Evolutionary conservation across 73 alveolate species (phyloP).

Genomic region (Urostyla sp.): DNA sequence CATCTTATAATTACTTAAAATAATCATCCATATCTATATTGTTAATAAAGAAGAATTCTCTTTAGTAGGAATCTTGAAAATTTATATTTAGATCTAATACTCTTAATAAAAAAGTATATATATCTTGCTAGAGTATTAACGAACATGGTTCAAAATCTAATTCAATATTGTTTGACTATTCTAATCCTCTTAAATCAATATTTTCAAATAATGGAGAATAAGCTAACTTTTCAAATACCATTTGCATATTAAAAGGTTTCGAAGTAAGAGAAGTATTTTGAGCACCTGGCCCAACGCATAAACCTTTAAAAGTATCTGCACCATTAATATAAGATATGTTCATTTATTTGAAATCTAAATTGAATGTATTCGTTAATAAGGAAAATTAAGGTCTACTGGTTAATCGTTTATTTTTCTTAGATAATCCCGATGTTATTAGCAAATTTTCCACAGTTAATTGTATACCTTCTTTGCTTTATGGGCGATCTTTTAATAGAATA

Average conservation of each 20-base stretch:
- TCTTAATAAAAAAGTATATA: conserved; percentile 46
- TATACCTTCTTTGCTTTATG: conserved; percentile 10
- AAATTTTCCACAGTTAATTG: not conserved
- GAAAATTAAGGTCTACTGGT: not conserved
- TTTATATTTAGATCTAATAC: conserved; percentile 53
- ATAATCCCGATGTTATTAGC: not conserved
- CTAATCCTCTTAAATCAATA: conserved; percentile 1
- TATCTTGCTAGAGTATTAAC: conserved; percentile 7
- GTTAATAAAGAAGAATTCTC: conserved; percentile 29
- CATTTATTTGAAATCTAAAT: no score
- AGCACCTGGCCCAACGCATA: not conserved
- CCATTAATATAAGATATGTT: not conserved
- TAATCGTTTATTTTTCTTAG: not conserved
- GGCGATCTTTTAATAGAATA: conserved; percentile 4
- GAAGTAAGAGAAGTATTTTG: no score
- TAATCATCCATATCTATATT: conserved; percentile 46
- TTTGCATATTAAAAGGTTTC: conserved; percentile 20
- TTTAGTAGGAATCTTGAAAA: conserved; percentile 36
- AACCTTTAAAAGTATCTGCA: not conserved
- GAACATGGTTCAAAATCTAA: conserved; percentile 15
- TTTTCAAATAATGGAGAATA: not conserved
- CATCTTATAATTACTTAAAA: not conserved
- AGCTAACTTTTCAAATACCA: conserved; percentile 2
- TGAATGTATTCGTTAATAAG: no score
- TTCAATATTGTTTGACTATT: conserved; percentile 8